Percentiles rank a stretch among this genome's conserved stretches.
These are phyloP conservation scores for Aspergillus saccharolyticus DNA, from an alignment of 495 filamentous ascomycete species.

Conservation along the genomic window DNA sequence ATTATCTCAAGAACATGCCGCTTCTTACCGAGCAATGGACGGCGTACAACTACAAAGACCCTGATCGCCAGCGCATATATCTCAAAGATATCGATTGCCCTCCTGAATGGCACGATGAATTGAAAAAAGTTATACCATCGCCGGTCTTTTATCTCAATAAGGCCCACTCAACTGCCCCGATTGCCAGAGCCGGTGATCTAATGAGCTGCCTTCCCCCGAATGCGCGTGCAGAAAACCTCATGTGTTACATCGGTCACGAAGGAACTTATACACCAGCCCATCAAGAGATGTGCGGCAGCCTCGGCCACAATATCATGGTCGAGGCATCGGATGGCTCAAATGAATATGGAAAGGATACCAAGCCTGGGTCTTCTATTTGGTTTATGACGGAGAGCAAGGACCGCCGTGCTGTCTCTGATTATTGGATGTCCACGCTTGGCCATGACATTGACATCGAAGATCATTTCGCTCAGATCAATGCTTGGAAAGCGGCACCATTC, in stretches of 20 bases:
- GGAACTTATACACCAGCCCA: constrained; percentile 96
- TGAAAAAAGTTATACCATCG: constrained; percentile 71
- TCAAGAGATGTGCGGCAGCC: constrained; percentile 93
- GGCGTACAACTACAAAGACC: constrained; percentile 59
- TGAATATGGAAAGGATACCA: constrained; percentile 61
- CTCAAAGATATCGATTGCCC: constrained; percentile 96
- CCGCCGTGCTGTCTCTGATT: constrained; percentile 79
- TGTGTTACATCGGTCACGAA: constrained; percentile 98
- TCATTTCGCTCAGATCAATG: constrained; percentile 89
- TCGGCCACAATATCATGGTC: constrained; percentile 98
- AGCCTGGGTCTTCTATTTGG: constrained; percentile 87
- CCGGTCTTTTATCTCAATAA: constrained; percentile 84
- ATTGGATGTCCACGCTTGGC: constrained; percentile 83
- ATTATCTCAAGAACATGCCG: constrained; percentile 81
- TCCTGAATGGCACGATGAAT: constrained; percentile 69
- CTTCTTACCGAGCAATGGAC: constrained; percentile 72
- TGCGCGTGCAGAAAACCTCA: constrained; percentile 91
- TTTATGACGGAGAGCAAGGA: constrained; percentile 96
- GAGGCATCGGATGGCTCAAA: constrained; percentile 61
- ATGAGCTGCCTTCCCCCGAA: constrained; percentile 85
- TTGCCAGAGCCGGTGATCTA: constrained; percentile 72
- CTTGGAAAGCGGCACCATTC: constrained; percentile 90
- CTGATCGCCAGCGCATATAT: constrained; percentile 77
- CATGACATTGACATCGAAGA: constrained; percentile 96
- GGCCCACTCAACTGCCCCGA: constrained; percentile 33